Conservation (phyloP, 306 rosid genomes). For the Cicer chorassanicum region DNA sequence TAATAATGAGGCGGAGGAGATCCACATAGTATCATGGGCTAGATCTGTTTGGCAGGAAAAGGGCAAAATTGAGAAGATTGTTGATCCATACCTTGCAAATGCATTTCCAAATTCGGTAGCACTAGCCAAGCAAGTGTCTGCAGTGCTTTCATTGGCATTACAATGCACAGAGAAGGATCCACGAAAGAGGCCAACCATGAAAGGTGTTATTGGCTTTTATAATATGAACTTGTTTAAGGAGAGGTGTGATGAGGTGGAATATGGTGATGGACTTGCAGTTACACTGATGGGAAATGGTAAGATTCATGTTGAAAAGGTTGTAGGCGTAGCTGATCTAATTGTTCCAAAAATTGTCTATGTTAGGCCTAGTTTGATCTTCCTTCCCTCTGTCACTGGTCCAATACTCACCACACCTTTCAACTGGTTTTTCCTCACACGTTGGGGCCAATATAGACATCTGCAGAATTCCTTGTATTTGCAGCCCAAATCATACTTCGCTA, state of each 20-base stretch:
- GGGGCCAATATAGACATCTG: neutral
- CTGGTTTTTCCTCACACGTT: neutral
- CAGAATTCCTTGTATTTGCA: conserved; percentile 9
- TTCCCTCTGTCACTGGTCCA: conserved; percentile 3
- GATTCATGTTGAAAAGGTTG: neutral
- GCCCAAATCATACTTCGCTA: neutral
- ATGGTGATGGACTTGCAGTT: conserved; percentile 9
- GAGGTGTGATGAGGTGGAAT: neutral
- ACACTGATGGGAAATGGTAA: conserved; percentile 6
- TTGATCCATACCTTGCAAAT: conserved; percentile 54
- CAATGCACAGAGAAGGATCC: conserved; percentile 63
- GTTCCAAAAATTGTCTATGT: conserved; percentile 10
- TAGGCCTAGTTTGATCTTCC: neutral
- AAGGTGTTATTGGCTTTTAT: conserved; percentile 47
- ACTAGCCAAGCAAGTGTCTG: conserved; percentile 44
- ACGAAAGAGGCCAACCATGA: conserved; percentile 61
- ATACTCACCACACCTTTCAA: neutral
- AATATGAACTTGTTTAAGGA: neutral
- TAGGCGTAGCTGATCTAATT: neutral
- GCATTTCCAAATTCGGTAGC: conserved; percentile 43
- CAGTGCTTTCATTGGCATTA: conserved; percentile 58
- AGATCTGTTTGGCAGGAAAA: conserved; percentile 53
- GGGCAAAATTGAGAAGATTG: conserved; percentile 48
- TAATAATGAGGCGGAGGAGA: conserved; percentile 40
- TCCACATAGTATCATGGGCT: conserved; percentile 57